These are phyloP conservation scores for Tolypocladium cylindrosporum DNA, from an alignment of 2,329 filamentous ascomycete species.

Conservation along the genomic window DNA sequence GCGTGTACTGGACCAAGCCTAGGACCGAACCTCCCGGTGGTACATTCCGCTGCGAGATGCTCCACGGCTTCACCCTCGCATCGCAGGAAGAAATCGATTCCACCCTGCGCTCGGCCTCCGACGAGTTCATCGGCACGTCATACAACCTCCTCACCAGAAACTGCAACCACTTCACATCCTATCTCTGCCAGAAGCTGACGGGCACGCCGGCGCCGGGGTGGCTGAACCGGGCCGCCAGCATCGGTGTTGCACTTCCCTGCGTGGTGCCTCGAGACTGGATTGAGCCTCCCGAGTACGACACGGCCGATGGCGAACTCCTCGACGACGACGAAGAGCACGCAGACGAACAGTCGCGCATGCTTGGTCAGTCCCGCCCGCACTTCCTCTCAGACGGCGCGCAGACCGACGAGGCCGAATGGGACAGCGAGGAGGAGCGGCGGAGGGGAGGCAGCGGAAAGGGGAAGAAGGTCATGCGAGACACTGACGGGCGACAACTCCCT, in stretches of 20 bases:
- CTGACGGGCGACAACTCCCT: conserved; percentile 40
- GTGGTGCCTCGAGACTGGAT: conserved; percentile 78
- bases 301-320: conserved; percentile 59
- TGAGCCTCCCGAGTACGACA: conserved; percentile 65
- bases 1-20: conserved; percentile 76
- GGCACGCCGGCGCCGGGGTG: conserved; percentile 60
- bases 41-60: conserved; percentile 63
- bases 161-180: conserved; percentile 81
- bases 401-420: conserved; percentile 25
- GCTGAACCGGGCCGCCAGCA: conserved; percentile 76
- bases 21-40: conserved; percentile 64
- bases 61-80: conserved; percentile 70
- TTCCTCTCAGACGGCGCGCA: conserved; percentile 17
- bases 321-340: conserved; percentile 40
- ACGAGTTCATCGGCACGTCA: conserved; percentile 62
- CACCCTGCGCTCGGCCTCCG: conserved; percentile 58
- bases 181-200: conserved; percentile 65
- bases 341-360: conserved; percentile 49
- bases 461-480: conserved; percentile 35
- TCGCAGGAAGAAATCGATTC: conserved; percentile 59
- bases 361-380: conserved; percentile 29
- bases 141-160: conserved; percentile 80
- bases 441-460: conserved; percentile 30
- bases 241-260: conserved; percentile 72
- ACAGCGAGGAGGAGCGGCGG: conserved; percentile 35